Evolutionary conservation across 1,284 basidiomycete species (phyloP).

Genomic region (Tremellales sp.): DNA sequence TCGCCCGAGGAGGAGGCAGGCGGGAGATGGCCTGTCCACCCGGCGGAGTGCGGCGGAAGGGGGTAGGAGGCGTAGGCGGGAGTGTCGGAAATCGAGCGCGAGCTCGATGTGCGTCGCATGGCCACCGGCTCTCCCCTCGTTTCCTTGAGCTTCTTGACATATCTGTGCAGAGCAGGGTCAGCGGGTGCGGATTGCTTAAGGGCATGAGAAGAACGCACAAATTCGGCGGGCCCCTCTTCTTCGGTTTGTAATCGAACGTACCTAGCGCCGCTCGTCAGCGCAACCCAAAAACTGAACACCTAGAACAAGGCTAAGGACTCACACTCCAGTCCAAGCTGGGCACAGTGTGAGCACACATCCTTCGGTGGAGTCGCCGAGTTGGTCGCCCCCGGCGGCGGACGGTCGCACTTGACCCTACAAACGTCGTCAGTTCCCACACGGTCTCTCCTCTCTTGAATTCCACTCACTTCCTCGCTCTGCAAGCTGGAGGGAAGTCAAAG

Average conservation of each 20-base stretch:
- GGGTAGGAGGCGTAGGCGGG: too few relatives aligned
- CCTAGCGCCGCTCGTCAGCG: conserved; percentile 14
- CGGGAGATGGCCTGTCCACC: too few relatives aligned
- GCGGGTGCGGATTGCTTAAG: too few relatives aligned
- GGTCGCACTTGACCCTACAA: conserved; percentile 42
- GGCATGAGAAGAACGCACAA: conserved; percentile 65
- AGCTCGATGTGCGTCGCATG: too few relatives aligned
- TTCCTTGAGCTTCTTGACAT: too few relatives aligned
- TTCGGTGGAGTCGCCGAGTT: conserved; percentile 14
- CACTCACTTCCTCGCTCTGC: conserved; percentile 43
- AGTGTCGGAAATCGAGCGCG: too few relatives aligned
- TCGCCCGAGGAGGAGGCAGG: too few relatives aligned
- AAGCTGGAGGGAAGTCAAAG: conserved; percentile 22
- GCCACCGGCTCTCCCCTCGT: too few relatives aligned
- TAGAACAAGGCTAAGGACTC: conserved; percentile 1
- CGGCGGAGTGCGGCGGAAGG: too few relatives aligned
- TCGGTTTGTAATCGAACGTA: conserved; percentile 85
- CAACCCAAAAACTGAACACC: background rate
- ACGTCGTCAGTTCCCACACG: conserved; percentile 2
- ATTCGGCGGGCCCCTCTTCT: conserved; percentile 84
- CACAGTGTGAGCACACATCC: conserved; percentile 57
- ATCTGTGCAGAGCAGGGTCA: too few relatives aligned
- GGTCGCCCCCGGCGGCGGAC: conserved; percentile 32
- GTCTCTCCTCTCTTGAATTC: background rate
- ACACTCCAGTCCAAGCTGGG: conserved; percentile 73